Conservation (phyloP, 2,329 filamentous ascomycete genomes). For the Epicoccum nigrum region DNA sequence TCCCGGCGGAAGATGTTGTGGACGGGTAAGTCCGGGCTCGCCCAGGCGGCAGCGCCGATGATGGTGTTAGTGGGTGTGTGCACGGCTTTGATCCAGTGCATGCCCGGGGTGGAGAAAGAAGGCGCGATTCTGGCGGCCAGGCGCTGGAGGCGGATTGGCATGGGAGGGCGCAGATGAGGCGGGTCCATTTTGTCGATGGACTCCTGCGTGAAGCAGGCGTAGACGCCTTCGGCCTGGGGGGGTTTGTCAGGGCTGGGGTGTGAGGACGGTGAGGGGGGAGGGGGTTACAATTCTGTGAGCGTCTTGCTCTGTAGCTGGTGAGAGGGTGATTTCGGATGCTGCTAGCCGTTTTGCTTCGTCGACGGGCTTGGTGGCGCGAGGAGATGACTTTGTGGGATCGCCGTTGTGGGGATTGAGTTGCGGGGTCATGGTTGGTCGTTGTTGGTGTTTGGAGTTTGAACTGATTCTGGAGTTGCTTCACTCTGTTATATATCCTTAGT, state of each 20-base stretch:
- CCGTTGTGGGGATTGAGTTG: slow-evolving; percentile 27
- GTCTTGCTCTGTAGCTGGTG: slow-evolving; percentile 26
- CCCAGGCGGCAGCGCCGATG: slow-evolving; percentile 40
- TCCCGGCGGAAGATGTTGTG: slow-evolving; percentile 29
- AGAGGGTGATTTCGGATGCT: slow-evolving; percentile 25
- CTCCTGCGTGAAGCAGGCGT: slow-evolving; percentile 27
- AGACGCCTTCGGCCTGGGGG: slow-evolving; percentile 38
- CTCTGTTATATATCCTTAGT: neutral
- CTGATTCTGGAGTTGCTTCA: neutral
- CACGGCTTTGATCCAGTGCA: slow-evolving; percentile 39
- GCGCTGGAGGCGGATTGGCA: slow-evolving; percentile 22
- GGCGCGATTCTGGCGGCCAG: slow-evolving; percentile 31
- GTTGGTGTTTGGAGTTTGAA: no score
- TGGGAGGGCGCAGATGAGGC: slow-evolving; percentile 16
- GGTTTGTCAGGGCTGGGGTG: neutral
- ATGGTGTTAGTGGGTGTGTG: slow-evolving; percentile 24
- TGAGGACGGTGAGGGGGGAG: neutral
- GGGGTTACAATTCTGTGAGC: slow-evolving; percentile 24
- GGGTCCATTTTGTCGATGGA: slow-evolving; percentile 37
- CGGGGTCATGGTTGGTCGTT: slow-evolving; percentile 13
- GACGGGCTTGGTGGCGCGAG: slow-evolving; percentile 28
- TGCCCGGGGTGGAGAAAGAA: slow-evolving; percentile 20
- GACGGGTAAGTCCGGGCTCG: slow-evolving; percentile 22
- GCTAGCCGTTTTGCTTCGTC: slow-evolving; percentile 25
- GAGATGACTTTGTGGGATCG: slow-evolving; percentile 6